Percentiles rank a stretch among this genome's conserved stretches.
phyloP scores from a whole-genome alignment of 306 rosid species.

The Datisca glomerata region DNA sequence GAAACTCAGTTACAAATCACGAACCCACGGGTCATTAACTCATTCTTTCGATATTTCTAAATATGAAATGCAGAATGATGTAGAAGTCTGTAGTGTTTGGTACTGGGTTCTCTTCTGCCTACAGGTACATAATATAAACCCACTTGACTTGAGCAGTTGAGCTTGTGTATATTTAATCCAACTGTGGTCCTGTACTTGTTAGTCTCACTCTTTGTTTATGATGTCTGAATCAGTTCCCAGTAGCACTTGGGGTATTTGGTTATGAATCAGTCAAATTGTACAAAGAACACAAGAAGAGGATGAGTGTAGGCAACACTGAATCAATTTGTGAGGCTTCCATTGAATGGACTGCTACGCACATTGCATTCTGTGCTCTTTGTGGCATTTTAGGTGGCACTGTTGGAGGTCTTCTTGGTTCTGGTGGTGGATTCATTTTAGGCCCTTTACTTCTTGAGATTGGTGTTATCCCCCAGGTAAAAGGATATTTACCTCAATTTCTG shows the following conservation, averaged over 20 bases:
- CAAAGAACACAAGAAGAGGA: constrained; percentile 49
- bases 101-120: constrained; percentile 73
- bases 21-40: too few species aligned
- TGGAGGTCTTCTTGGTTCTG: constrained; percentile 83
- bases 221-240: constrained; percentile 45
- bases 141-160: neutral
- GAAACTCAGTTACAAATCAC: too few species aligned
- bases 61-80: constrained; percentile 42
- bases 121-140: constrained; percentile 33
- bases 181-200: neutral
- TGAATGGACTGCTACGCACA: constrained; percentile 46
- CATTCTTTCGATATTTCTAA: neutral
- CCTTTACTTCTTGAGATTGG: constrained; percentile 90
- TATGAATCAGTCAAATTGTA: constrained; percentile 66
- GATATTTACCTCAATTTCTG: too few species aligned
- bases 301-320: constrained; percentile 40
- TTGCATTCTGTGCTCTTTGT: constrained; percentile 65
- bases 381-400: constrained; percentile 77
- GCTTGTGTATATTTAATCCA: neutral
- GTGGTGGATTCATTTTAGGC: constrained; percentile 81
- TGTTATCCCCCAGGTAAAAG: constrained; percentile 87
- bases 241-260: constrained; percentile 53
- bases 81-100: constrained; percentile 43
- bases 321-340: constrained; percentile 81
- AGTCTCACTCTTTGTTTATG: neutral